Evolutionary conservation across 208 protist genomes (phyloP).

Genomic region (Trypanosoma avium): DNA sequence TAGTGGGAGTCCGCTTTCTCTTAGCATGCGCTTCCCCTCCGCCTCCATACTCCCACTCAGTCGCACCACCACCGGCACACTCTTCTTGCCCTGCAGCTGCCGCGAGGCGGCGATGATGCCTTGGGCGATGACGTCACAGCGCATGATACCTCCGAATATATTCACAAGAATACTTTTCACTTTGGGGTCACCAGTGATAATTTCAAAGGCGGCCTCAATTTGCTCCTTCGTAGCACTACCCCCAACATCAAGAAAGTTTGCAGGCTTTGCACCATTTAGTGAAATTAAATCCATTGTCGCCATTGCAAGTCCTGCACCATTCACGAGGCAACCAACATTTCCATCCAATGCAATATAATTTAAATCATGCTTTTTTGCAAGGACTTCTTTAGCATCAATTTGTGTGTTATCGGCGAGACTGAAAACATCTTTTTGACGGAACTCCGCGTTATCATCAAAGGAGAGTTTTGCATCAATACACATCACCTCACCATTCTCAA

Average conservation of each 20-base stretch:
- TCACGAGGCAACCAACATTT: constrained; percentile 98
- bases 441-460: constrained; percentile 99
- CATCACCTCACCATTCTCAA: constrained; percentile 93
- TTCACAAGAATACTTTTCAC: constrained; percentile 98
- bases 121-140: constrained; percentile 98
- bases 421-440: constrained; percentile 97
- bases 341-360: constrained; percentile 99
- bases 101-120: constrained; percentile 94
- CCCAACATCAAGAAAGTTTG: constrained; percentile 99
- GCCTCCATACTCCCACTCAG: constrained; percentile 96
- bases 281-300: constrained; percentile 99
- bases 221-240: constrained; percentile 92
- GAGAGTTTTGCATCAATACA: constrained; percentile 98
- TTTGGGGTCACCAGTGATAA: constrained; percentile 94
- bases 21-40: constrained; percentile 94
- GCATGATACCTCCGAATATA: constrained; percentile 99
- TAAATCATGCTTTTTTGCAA: constrained; percentile 95
- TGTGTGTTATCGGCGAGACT: constrained; percentile 92
- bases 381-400: constrained; percentile 95
- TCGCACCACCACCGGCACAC: constrained; percentile 94
- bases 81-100: constrained; percentile 69
- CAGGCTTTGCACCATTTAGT: constrained; percentile 96
- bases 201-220: constrained; percentile 97
- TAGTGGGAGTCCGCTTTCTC: constrained; percentile 79
- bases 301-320: constrained; percentile 99